Evolutionary conservation across 2,329 filamentous ascomycete genomes (phyloP).

Genomic region (Nothophaeocryptopus gaeumannii): DNA sequence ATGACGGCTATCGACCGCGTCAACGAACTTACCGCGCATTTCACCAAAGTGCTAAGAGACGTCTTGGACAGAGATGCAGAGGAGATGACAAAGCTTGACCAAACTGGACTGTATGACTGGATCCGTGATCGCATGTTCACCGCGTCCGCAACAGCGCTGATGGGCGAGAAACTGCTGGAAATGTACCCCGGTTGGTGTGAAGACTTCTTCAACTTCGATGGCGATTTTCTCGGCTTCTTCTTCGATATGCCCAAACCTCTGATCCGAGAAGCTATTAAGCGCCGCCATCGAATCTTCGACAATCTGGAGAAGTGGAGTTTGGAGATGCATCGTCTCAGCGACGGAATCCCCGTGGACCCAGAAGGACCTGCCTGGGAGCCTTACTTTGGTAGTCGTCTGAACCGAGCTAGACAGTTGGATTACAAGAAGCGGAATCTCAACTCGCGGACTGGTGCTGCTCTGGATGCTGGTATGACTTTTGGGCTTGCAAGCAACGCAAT

Average conservation of each 20-base stretch:
- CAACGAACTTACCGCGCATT: conserved; percentile 32
- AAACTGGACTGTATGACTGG: conserved; percentile 32
- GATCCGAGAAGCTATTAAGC: conserved; percentile 23
- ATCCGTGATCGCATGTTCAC: conserved; percentile 32
- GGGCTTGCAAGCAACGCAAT: conserved; percentile 34
- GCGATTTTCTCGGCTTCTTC: conserved; percentile 31
- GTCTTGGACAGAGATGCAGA: conserved; percentile 23
- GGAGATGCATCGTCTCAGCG: conserved; percentile 26
- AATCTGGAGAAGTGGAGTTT: conserved; percentile 28
- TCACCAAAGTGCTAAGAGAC: conserved; percentile 22
- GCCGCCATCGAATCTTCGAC: conserved; percentile 25
- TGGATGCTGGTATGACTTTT: conserved; percentile 35
- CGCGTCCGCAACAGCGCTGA: conserved; percentile 30
- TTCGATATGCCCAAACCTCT: conserved; percentile 29
- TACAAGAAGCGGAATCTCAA: conserved; percentile 26
- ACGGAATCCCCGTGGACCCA: conserved; percentile 27
- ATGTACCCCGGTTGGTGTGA: conserved; percentile 30
- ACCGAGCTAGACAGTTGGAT: conserved; percentile 30
- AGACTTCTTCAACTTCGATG: conserved; percentile 34
- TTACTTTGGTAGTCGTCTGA: conserved; percentile 29
- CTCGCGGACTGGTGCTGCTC: conserved; percentile 19
- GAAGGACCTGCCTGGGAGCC: conserved; percentile 31
- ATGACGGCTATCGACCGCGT: conserved; percentile 31
- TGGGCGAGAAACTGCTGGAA: conserved; percentile 31
- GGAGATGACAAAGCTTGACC: conserved; percentile 18